phyloP scores from a whole-genome alignment of 495 filamentous ascomycete species.

The Penicillium bovifimosum region DNA sequence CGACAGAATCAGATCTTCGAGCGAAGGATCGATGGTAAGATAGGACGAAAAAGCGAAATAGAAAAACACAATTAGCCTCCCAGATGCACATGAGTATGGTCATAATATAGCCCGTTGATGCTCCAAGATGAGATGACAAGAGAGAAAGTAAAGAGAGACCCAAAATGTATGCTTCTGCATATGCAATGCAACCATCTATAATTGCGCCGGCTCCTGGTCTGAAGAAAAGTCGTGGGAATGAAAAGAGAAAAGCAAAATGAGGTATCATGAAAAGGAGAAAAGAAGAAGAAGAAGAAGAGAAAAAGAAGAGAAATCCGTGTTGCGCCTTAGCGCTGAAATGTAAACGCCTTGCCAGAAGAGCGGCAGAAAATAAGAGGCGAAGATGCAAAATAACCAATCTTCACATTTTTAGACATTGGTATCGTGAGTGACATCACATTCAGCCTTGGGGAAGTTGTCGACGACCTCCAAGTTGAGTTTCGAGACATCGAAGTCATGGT shows the following conservation, averaged over 20 bases:
- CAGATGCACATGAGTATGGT: conserved; percentile 39
- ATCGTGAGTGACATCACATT: conserved; percentile 4
- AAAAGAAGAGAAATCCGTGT: background rate
- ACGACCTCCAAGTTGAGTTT: conserved; percentile 22
- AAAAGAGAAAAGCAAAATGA: conserved; percentile 8
- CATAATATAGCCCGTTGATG: conserved; percentile 31
- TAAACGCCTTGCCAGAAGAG: conserved; percentile 16
- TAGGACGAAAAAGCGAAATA: conserved; percentile 1
- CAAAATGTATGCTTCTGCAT: conserved; percentile 15
- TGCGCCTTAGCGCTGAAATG: conserved; percentile 4
- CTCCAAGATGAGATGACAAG: conserved; percentile 16
- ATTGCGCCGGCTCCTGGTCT: conserved; percentile 20
- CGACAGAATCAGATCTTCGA: conserved; percentile 4
- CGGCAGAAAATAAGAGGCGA: conserved; percentile 1
- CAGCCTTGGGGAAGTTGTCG: conserved; percentile 7
- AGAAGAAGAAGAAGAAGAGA: conserved; percentile 11
- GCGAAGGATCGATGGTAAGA: background rate
- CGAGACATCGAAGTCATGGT: conserved; percentile 31
- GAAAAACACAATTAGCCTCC: conserved; percentile 33
- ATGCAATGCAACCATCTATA: conserved; percentile 24
- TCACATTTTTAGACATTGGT: background rate
- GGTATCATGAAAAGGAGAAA: conserved; percentile 14
- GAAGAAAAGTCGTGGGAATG: conserved; percentile 10
- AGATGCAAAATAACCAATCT: background rate
- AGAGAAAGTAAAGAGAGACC: conserved; percentile 13